A percentile compares a stretch with the other conserved stretches of the same genome.
phyloP scores from a whole-genome alignment of 2,329 filamentous ascomycete genomes.

The Botrytis cinerea region DNA sequence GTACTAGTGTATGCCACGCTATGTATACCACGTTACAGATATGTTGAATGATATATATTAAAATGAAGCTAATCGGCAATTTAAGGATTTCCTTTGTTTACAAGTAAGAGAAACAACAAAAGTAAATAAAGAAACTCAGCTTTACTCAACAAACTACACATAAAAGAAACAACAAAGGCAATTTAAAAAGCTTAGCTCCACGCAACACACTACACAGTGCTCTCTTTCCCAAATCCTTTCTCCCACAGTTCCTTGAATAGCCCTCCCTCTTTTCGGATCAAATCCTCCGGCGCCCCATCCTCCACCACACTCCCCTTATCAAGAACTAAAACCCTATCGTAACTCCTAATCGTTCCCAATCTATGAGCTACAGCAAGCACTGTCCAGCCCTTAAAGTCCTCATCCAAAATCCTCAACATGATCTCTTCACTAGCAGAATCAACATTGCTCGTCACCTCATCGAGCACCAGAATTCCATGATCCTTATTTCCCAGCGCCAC shows the following conservation, averaged over 20 bases:
- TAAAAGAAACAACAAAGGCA: neutral
- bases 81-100: neutral
- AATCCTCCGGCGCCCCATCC: conserved; percentile 78
- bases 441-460: conserved; percentile 52
- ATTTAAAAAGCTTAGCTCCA: neutral
- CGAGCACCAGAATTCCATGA: conserved; percentile 46
- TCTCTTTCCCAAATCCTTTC: neutral
- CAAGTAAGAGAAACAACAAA: neutral
- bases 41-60: neutral
- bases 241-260: conserved; percentile 11
- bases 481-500: conserved; percentile 29
- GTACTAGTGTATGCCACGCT: neutral
- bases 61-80: no score
- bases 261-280: conserved; percentile 45
- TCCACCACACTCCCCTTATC: conserved; percentile 67
- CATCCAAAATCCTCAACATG: conserved; percentile 56
- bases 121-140: neutral
- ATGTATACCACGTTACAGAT: neutral
- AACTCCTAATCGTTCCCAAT: conserved; percentile 46
- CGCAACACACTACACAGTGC: neutral
- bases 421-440: conserved; percentile 57
- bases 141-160: neutral
- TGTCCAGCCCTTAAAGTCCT: conserved; percentile 55
- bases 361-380: conserved; percentile 43
- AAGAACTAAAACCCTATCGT: conserved; percentile 49